Percentiles rank a stretch among this genome's conserved stretches.
These are phyloP conservation scores for Rhizopogon parksii DNA, from an alignment of 1,284 basidiomycete species.

Conservation along the genomic window DNA sequence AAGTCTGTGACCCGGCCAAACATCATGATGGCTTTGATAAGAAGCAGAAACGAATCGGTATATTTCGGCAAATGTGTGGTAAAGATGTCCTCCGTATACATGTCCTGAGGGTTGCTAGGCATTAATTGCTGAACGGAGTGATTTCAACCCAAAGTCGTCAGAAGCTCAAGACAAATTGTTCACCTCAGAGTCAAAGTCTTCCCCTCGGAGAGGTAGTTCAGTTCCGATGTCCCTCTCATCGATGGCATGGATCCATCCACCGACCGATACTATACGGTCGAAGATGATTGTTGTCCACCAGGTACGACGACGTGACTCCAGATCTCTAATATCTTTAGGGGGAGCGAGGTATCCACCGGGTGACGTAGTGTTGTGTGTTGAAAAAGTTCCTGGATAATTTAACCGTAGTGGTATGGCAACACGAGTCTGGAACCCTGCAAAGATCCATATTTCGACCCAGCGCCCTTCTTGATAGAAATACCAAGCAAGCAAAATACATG, in stretches of 20 bases:
- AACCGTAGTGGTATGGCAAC: constrained; percentile 76
- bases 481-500: constrained; percentile 77
- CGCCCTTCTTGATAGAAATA: constrained; percentile 83
- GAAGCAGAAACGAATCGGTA: constrained; percentile 70
- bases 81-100: constrained; percentile 56
- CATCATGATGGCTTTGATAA: constrained; percentile 74
- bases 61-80: constrained; percentile 63
- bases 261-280: constrained; percentile 78
- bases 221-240: constrained; percentile 77
- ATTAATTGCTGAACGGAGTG: constrained; percentile 38
- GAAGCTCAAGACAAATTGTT: constrained; percentile 14
- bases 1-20: constrained; percentile 79
- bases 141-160: constrained; percentile 7
- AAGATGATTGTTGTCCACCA: constrained; percentile 87
- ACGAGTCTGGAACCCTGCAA: constrained; percentile 77
- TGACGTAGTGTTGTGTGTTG: constrained; percentile 55
- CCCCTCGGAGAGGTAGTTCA: constrained; percentile 63
- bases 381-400: constrained; percentile 77
- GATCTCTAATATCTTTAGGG: constrained; percentile 63
- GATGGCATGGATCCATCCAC: constrained; percentile 79
- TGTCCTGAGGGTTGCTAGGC: constrained; percentile 65
- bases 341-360: constrained; percentile 74
- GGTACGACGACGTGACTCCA: constrained; percentile 69
- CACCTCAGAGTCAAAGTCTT: constrained; percentile 71
- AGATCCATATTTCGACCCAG: constrained; percentile 87